A percentile compares a stretch with the other conserved stretches of the same genome.
Conservation (phyloP, 2,329 filamentous ascomycete species). For the Pseudogymnoascus sp. region DNA sequence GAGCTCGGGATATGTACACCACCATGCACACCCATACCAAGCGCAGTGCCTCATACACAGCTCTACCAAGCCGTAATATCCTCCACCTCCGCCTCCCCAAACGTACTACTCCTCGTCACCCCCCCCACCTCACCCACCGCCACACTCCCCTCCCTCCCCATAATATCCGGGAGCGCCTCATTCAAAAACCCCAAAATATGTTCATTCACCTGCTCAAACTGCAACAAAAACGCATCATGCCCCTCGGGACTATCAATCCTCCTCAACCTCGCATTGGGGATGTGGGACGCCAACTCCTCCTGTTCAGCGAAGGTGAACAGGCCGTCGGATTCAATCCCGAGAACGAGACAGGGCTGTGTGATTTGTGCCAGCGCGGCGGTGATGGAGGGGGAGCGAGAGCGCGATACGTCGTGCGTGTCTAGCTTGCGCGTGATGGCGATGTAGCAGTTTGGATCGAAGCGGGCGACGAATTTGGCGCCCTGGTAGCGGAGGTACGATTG, state of each 20-base stretch:
- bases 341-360: conserved; percentile 79
- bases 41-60: background rate
- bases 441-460: conserved; percentile 98
- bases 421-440: conserved; percentile 97
- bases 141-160: conserved; percentile 52
- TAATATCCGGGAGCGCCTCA: conserved; percentile 80
- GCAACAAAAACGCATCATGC: conserved; percentile 90
- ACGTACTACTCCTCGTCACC: conserved; percentile 79
- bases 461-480: conserved; percentile 89
- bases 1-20: background rate
- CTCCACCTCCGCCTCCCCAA: conserved; percentile 91
- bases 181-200: conserved; percentile 80
- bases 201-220: conserved; percentile 94
- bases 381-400: conserved; percentile 55
- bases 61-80: conserved; percentile 88
- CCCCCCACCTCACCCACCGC: conserved; percentile 43
- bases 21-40: background rate
- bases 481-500: conserved; percentile 97
- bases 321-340: conserved; percentile 92
- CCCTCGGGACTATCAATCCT: conserved; percentile 92
- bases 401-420: conserved; percentile 91
- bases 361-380: conserved; percentile 72
- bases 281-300: conserved; percentile 76
- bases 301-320: conserved; percentile 97
- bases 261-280: conserved; percentile 69